Percentiles rank a stretch among this genome's conserved stretches.
Conservation (phyloP, 305 asterid genomes). For the Caryopteris hybrid region DNA sequence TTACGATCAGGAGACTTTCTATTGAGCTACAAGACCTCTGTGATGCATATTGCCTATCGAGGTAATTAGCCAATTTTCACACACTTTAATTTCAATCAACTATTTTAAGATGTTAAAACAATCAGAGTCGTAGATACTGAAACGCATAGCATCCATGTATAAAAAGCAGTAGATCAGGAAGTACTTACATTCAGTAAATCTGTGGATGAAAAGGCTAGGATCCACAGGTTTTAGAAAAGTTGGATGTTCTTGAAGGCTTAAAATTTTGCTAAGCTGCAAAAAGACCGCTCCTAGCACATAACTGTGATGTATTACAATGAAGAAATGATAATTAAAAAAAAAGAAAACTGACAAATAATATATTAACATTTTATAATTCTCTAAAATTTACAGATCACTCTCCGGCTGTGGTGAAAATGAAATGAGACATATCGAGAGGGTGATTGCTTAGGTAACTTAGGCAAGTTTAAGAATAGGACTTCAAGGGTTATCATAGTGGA, state of each 20-base stretch:
- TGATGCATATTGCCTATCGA: too few species aligned
- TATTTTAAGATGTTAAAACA: slow-evolving; percentile 7
- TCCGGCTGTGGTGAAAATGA: not conserved
- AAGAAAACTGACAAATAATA: slow-evolving; percentile 7
- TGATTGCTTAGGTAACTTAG: not conserved
- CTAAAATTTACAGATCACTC: not conserved
- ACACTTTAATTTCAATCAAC: slow-evolving; percentile 1
- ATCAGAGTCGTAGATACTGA: not conserved
- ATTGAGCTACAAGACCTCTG: not conserved
- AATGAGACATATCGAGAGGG: not conserved
- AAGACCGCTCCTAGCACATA: slow-evolving; percentile 86
- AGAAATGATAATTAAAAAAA: not conserved
- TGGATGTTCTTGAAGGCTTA: slow-evolving; percentile 67
- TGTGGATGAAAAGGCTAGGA: slow-evolving; percentile 91
- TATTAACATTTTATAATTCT: not conserved
- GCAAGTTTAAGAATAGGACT: not conserved
- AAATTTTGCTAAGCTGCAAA: slow-evolving; percentile 77
- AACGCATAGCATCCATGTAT: not conserved
- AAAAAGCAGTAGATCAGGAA: slow-evolving; percentile 6
- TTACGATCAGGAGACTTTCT: not conserved
- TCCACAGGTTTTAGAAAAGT: slow-evolving; percentile 76
- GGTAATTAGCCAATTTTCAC: too few species aligned
- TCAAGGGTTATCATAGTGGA: not conserved
- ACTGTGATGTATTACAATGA: slow-evolving; percentile 35
- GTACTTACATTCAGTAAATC: slow-evolving; percentile 65